Evolutionary conservation across 75 land plant genomes (phyloP).

Genomic region (Adiantum capillusveneris): DNA sequence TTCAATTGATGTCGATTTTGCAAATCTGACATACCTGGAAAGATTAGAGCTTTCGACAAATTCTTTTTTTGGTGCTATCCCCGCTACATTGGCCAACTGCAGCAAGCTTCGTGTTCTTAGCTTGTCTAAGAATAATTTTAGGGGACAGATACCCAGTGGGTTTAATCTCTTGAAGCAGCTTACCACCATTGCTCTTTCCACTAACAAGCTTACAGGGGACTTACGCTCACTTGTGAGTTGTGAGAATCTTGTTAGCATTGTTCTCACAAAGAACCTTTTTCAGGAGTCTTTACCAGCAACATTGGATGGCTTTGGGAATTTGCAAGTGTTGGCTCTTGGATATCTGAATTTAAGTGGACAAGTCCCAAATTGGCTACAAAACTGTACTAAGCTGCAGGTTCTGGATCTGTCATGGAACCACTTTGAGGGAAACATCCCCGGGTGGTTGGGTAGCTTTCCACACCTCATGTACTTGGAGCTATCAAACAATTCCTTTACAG

Average conservation of each 20-base stretch:
- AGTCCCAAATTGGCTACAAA: conserved; percentile 33
- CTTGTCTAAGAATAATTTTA: neutral
- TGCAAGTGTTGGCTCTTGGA: conserved; percentile 27
- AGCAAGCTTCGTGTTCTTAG: conserved; percentile 22
- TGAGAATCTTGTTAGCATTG: conserved; percentile 26
- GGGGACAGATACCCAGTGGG: neutral
- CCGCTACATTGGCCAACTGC: conserved; percentile 15
- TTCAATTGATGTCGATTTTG: conserved; percentile 34
- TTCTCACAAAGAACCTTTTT: conserved; percentile 29
- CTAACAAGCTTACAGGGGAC: neutral
- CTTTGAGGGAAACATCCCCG: conserved; percentile 37
- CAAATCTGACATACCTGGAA: conserved; percentile 32
- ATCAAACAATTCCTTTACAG: conserved; percentile 42
- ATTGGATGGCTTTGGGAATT: conserved; percentile 16
- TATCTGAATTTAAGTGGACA: conserved; percentile 25
- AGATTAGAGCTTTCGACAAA: conserved; percentile 57
- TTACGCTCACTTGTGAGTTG: conserved; percentile 17
- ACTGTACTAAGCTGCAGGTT: conserved; percentile 23
- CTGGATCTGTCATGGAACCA: conserved; percentile 47
- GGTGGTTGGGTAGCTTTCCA: conserved; percentile 21
- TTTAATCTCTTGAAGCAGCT: neutral
- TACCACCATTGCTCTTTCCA: neutral
- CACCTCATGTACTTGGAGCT: conserved; percentile 36
- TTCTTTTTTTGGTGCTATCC: conserved; percentile 38
- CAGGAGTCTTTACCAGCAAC: conserved; percentile 9